phyloP scores from a whole-genome alignment of 148 eudicot species.

The Vaccinium myrtillus region DNA sequence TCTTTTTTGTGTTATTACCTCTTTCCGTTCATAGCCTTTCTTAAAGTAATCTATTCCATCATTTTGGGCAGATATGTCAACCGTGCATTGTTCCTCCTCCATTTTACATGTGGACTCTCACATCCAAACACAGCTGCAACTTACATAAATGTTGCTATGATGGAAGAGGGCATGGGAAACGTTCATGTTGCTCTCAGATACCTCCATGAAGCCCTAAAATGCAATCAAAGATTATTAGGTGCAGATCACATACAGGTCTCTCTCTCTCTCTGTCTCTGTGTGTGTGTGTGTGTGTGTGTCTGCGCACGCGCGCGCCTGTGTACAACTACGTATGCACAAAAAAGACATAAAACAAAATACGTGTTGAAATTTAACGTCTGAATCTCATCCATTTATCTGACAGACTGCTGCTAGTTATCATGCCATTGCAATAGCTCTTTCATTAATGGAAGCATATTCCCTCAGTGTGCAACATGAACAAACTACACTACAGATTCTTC shows the following conservation, averaged over 20 bases:
- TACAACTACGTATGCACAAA: not conserved
- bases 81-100: slow-evolving; percentile 88
- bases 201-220: slow-evolving; percentile 98
- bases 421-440: slow-evolving; percentile 98
- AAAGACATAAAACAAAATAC: not conserved
- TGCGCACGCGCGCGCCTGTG: not conserved
- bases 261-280: slow-evolving; percentile 15
- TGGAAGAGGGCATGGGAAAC: slow-evolving; percentile 99
- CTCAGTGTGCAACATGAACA: slow-evolving; percentile 98
- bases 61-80: slow-evolving; percentile 76
- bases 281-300: not conserved
- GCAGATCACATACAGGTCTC: slow-evolving; percentile 97
- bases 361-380: not conserved
- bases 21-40: slow-evolving; percentile 6
- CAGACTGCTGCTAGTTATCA: slow-evolving; percentile 99
- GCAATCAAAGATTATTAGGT: slow-evolving; percentile 89
- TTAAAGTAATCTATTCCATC: slow-evolving; percentile 4
- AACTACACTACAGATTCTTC: slow-evolving; percentile 92
- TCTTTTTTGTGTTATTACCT: not conserved
- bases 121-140: slow-evolving; percentile 99
- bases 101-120: slow-evolving; percentile 94
- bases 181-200: slow-evolving; percentile 94
- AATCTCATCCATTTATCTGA: slow-evolving; percentile 12
- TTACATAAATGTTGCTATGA: slow-evolving; percentile 96
- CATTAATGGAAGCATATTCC: slow-evolving; percentile 98